A percentile compares a stretch with the other conserved stretches of the same genome.
Evolutionary conservation across 306 rosid species (phyloP).

Genomic region (Astragalus glycyphyllos): DNA sequence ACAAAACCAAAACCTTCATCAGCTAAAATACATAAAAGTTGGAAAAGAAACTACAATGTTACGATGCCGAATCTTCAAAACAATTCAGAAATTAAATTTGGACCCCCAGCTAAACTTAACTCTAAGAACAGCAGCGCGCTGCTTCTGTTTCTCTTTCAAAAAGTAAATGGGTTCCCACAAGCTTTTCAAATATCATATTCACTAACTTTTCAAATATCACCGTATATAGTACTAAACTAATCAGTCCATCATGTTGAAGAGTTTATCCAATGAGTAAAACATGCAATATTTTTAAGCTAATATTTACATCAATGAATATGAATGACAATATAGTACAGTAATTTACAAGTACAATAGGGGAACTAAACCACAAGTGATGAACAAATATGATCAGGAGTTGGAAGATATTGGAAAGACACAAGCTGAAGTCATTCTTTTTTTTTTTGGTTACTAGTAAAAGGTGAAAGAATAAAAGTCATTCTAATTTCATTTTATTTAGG

Average conservation of each 20-base stretch:
- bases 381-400: slow-evolving; percentile 4
- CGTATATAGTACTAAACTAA: too few species aligned
- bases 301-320: slow-evolving; percentile 5
- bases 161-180: slow-evolving; percentile 9
- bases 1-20: slow-evolving; percentile 33
- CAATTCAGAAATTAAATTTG: background rate
- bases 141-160: slow-evolving; percentile 5
- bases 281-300: too few species aligned
- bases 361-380: slow-evolving; percentile 14
- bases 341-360: slow-evolving; percentile 6
- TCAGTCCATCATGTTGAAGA: too few species aligned
- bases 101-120: slow-evolving; percentile 1
- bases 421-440: background rate
- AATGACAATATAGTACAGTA: too few species aligned
- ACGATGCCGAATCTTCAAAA: slow-evolving; percentile 25
- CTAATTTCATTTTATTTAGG: background rate
- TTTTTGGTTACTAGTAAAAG: too few species aligned
- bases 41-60: background rate
- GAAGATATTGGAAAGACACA: slow-evolving; percentile 16
- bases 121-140: slow-evolving; percentile 9
- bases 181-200: background rate
- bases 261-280: too few species aligned
- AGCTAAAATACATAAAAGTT: slow-evolving; percentile 16
- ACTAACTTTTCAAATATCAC: background rate
- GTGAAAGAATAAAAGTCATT: too few species aligned